A percentile compares a stretch with the other conserved stretches of the same genome.
Conservation (phyloP, 495 filamentous ascomycete species). For the Massariosphaeria phaeospora region DNA sequence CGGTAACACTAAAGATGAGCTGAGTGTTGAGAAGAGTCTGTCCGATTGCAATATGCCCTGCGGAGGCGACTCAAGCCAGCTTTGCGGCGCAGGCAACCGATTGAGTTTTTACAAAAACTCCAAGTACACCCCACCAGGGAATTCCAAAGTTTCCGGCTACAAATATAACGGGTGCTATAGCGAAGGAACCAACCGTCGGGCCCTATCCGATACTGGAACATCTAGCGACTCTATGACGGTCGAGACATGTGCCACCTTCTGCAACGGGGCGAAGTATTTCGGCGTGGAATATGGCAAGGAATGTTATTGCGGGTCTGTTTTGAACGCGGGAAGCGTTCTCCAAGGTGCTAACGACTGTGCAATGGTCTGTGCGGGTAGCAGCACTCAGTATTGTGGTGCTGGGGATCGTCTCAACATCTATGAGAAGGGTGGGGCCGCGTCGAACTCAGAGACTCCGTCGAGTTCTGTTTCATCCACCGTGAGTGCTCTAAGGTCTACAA, state of each 20-base stretch:
- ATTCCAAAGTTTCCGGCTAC: constrained; percentile 15
- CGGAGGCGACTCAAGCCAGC: constrained; percentile 25
- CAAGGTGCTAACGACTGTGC: constrained; percentile 25
- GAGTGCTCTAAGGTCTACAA: constrained; percentile 1
- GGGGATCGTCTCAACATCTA: constrained; percentile 32
- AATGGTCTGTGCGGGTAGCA: constrained; percentile 30
- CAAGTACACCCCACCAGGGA: constrained; percentile 8
- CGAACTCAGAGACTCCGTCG: not conserved
- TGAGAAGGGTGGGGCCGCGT: not conserved
- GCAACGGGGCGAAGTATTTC: constrained; percentile 38
- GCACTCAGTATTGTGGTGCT: constrained; percentile 32
- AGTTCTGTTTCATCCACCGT: not conserved
- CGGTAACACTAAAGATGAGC: constrained; percentile 16
- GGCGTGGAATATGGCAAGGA: constrained; percentile 41
- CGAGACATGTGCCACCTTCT: constrained; percentile 36
- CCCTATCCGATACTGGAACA: constrained; percentile 11
- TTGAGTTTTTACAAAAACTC: constrained; percentile 26
- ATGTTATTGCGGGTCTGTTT: constrained; percentile 41
- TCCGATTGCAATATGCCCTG: constrained; percentile 41
- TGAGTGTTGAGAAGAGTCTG: constrained; percentile 17
- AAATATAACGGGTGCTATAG: constrained; percentile 30
- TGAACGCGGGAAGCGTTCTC: constrained; percentile 13
- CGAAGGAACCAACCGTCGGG: constrained; percentile 13
- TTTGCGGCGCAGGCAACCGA: constrained; percentile 31
- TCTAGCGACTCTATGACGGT: constrained; percentile 27